phyloP scores from a whole-genome alignment of 441 rosid species.

The Pelargonium fulgidum region DNA sequence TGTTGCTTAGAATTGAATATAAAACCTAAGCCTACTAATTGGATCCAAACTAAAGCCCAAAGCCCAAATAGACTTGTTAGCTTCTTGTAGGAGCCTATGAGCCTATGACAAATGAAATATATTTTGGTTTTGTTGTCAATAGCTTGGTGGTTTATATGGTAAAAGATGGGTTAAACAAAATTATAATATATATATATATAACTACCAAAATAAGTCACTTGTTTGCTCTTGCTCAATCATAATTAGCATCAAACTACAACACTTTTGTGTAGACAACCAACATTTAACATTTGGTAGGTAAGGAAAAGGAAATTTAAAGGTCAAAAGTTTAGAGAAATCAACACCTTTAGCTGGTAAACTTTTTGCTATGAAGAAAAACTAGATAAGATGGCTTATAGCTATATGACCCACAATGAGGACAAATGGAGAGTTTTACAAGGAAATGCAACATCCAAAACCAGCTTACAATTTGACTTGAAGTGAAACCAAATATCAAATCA shows the following conservation, averaged over 20 bases:
- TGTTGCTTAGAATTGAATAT: too few relatives aligned
- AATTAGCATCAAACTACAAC: neutral
- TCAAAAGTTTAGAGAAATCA: neutral
- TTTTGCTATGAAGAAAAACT: neutral
- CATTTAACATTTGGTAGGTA: neutral
- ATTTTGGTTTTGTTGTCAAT: too few relatives aligned
- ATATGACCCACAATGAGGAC: neutral
- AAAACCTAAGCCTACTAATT: too few relatives aligned
- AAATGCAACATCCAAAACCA: neutral
- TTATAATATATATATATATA: too few relatives aligned
- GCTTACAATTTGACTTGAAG: neutral
- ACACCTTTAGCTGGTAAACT: conserved; percentile 1
- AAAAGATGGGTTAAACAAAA: too few relatives aligned
- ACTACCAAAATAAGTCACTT: too few relatives aligned
- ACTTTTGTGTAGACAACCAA: neutral
- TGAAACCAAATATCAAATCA: conserved; percentile 1
- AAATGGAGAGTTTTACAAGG: neutral
- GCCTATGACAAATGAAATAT: too few relatives aligned
- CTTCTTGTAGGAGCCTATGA: too few relatives aligned
- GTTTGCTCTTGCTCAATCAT: too few relatives aligned
- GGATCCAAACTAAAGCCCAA: too few relatives aligned
- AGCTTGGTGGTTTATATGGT: too few relatives aligned
- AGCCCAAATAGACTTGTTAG: too few relatives aligned
- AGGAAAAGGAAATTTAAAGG: neutral
- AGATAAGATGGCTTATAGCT: neutral